These are phyloP conservation scores for Podospora anserina DNA, from an alignment of 495 filamentous ascomycete genomes.

Conservation along the genomic window DNA sequence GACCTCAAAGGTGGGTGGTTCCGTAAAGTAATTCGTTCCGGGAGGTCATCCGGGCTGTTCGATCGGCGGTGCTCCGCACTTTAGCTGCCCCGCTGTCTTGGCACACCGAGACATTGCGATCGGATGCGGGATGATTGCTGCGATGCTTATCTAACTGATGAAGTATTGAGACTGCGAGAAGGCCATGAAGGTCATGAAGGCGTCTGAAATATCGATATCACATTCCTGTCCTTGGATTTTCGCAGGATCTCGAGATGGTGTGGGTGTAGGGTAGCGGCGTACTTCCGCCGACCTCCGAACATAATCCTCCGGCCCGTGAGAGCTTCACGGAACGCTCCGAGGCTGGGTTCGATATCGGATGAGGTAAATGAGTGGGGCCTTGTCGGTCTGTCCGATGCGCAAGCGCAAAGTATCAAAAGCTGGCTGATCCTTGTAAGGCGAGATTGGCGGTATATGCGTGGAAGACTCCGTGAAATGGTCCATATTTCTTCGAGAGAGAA, in stretches of 20 bases:
- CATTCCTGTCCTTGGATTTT: not conserved
- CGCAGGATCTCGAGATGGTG: not conserved
- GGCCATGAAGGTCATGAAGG: too few species aligned
- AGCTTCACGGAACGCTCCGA: not conserved
- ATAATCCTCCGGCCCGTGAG: not conserved
- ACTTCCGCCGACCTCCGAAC: not conserved
- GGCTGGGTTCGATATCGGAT: not conserved
- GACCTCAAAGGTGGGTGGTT: not conserved
- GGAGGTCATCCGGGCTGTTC: not conserved
- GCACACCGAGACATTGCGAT: slow-evolving; percentile 8
- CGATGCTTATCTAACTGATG: not conserved
- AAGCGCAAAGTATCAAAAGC: not conserved
- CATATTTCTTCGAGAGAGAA: not conserved
- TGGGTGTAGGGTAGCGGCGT: not conserved
- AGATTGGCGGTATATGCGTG: not conserved
- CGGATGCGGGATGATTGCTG: slow-evolving; percentile 4
- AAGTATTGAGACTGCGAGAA: too few species aligned
- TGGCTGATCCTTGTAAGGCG: not conserved
- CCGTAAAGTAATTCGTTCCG: not conserved
- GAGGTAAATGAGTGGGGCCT: not conserved
- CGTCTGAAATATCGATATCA: not conserved
- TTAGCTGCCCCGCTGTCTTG: slow-evolving; percentile 1
- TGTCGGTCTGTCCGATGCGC: not conserved
- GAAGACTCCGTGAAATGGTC: too few species aligned
- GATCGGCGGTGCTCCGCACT: slow-evolving; percentile 4